phyloP scores from a whole-genome alignment of 2,329 filamentous ascomycete genomes.

The Penicillium capsulatum region DNA sequence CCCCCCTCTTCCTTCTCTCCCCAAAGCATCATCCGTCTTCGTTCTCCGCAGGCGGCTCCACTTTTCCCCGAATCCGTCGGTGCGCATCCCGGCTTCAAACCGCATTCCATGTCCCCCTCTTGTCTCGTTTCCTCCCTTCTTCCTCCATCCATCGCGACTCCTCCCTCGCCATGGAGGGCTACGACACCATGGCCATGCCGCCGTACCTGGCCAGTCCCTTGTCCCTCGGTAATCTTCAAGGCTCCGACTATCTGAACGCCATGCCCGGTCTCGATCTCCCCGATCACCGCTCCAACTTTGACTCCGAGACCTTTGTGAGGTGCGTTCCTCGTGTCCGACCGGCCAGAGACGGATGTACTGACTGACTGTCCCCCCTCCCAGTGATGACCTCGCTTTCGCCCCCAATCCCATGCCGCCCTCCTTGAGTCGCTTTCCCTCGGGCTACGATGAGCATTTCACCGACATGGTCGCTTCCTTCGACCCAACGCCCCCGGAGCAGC shows the following conservation, averaged over 20 bases:
- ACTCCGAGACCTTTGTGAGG: slow-evolving; percentile 59
- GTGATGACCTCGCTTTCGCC: slow-evolving; percentile 51
- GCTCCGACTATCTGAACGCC: slow-evolving; percentile 46
- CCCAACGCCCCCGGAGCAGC: slow-evolving; percentile 42
- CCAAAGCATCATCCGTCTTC: slow-evolving; percentile 23
- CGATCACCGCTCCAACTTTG: slow-evolving; percentile 58
- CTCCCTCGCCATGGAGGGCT: slow-evolving; percentile 49
- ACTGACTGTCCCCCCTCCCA: slow-evolving; percentile 24
- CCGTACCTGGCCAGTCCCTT: slow-evolving; percentile 57
- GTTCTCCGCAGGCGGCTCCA: slow-evolving; percentile 29
- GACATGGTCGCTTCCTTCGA: slow-evolving; percentile 48
- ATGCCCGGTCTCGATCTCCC: slow-evolving; percentile 53
- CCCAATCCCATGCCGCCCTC: slow-evolving; percentile 38
- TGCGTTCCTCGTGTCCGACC: slow-evolving; percentile 40
- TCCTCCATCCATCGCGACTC: slow-evolving; percentile 1
- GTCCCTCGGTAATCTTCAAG: slow-evolving; percentile 51
- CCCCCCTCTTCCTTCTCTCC: no score
- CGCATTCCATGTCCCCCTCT: slow-evolving; percentile 6
- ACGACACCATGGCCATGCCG: slow-evolving; percentile 58
- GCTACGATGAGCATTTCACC: slow-evolving; percentile 50
- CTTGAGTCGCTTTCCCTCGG: slow-evolving; percentile 49
- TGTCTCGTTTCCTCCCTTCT: slow-evolving; percentile 6
- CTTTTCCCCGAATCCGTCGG: slow-evolving; percentile 29
- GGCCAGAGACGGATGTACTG: no score
- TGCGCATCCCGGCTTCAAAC: not conserved